Evolutionary conservation across 2,329 filamentous ascomycete genomes (phyloP).

Genomic region (Colletotrichum viniferum): DNA sequence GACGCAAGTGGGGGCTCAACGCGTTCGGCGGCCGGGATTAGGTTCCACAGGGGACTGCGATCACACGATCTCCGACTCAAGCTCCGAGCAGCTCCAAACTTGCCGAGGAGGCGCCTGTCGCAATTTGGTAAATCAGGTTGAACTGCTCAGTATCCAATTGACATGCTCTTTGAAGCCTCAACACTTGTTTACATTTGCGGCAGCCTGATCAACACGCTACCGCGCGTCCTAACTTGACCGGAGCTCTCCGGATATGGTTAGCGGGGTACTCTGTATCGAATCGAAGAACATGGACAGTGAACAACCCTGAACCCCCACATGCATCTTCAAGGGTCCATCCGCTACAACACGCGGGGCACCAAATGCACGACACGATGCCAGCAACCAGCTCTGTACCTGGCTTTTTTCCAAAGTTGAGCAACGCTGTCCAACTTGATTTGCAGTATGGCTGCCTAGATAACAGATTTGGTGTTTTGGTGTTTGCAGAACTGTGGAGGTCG

Average conservation of each 20-base stretch:
- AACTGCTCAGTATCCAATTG: neutral
- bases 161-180: neutral
- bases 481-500: neutral
- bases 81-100: slow-evolving; percentile 6
- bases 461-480: neutral
- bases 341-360: neutral
- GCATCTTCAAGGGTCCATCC: neutral
- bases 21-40: slow-evolving; percentile 1
- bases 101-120: neutral
- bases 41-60: neutral
- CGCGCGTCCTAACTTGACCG: neutral
- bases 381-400: neutral
- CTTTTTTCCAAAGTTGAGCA: neutral
- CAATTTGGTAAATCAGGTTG: no score
- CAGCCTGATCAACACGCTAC: neutral
- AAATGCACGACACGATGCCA: neutral
- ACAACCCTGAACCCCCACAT: neutral
- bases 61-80: slow-evolving; percentile 17
- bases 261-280: neutral
- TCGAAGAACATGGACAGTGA: neutral
- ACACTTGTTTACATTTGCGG: neutral
- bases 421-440: neutral
- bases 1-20: slow-evolving; percentile 12
- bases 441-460: neutral
- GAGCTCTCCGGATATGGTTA: neutral